phyloP scores from a whole-genome alignment of 345 rosid genomes.

The Chamaenerion angustifolium region DNA sequence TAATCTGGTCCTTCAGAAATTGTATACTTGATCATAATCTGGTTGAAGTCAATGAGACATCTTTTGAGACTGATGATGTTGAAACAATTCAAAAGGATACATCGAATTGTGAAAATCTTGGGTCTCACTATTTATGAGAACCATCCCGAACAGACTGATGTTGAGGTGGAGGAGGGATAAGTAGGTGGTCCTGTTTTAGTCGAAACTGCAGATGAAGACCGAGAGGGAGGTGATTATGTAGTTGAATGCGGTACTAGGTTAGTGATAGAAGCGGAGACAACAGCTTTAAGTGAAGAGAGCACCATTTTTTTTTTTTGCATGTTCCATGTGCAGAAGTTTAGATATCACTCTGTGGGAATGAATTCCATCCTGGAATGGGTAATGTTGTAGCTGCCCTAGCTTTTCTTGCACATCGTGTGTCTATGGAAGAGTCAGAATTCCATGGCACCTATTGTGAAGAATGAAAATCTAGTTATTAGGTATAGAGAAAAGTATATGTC shows the following conservation, averaged over 20 bases:
- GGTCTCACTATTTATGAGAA: slow-evolving; percentile 12
- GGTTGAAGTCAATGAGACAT: slow-evolving; percentile 10
- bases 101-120: slow-evolving; percentile 7
- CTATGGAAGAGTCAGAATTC: slow-evolving; percentile 49
- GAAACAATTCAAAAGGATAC: slow-evolving; percentile 9
- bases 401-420: slow-evolving; percentile 52
- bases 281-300: slow-evolving; percentile 16
- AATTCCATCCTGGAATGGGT: slow-evolving; percentile 66
- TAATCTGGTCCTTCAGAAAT: slow-evolving; percentile 42
- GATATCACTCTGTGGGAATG: slow-evolving; percentile 74
- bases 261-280: slow-evolving; percentile 21
- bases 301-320: slow-evolving; percentile 9
- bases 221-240: slow-evolving; percentile 11
- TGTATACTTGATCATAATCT: too few species aligned
- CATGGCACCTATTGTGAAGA: slow-evolving; percentile 38
- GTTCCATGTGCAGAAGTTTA: slow-evolving; percentile 44
- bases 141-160: slow-evolving; percentile 10
- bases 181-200: slow-evolving; percentile 19
- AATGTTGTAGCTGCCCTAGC: slow-evolving; percentile 55
- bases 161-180: slow-evolving; percentile 17
- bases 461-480: slow-evolving; percentile 57
- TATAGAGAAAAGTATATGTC: slow-evolving; percentile 41
- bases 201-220: slow-evolving; percentile 14
- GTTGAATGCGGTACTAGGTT: slow-evolving; percentile 18
- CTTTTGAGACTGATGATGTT: slow-evolving; percentile 8